Percentiles rank a stretch among this genome's conserved stretches.
Conservation (phyloP, 2,329 filamentous ascomycete genomes). For the Paraphoma sp. region DNA sequence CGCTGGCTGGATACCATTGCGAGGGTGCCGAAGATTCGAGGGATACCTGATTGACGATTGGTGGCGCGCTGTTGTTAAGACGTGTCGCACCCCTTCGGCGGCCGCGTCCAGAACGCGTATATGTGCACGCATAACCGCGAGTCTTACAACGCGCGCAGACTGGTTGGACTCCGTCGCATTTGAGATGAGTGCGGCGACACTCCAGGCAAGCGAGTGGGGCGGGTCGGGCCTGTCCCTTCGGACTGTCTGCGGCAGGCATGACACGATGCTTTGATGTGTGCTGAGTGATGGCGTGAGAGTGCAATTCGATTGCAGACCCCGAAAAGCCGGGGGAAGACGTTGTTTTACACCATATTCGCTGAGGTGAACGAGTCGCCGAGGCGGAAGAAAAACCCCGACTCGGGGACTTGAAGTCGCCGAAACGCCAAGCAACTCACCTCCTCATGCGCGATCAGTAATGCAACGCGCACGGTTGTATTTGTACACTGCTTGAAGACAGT, state of each 20-base stretch:
- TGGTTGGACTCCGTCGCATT: slow-evolving; percentile 56
- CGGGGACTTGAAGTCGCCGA: neutral
- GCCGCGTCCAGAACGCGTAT: slow-evolving; percentile 55
- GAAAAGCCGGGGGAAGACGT: neutral
- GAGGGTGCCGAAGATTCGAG: slow-evolving; percentile 14
- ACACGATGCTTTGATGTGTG: neutral
- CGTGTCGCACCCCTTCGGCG: slow-evolving; percentile 39
- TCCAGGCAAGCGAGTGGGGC: slow-evolving; percentile 53
- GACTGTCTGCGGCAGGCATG: neutral
- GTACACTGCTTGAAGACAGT: too few species aligned
- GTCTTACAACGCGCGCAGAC: slow-evolving; percentile 51
- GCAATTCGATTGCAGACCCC: neutral
- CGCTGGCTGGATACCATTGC: slow-evolving; percentile 26
- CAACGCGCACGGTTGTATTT: too few species aligned
- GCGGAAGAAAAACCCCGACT: neutral
- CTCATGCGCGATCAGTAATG: neutral
- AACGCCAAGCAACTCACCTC: neutral
- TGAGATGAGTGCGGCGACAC: slow-evolving; percentile 56
- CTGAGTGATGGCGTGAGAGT: neutral
- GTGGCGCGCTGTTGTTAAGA: neutral
- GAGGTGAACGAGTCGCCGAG: neutral
- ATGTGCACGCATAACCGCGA: slow-evolving; percentile 50
- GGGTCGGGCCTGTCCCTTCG: slow-evolving; percentile 9
- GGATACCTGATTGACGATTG: slow-evolving; percentile 13
- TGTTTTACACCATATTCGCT: neutral